These are phyloP conservation scores for Pogostemon cablin DNA, from an alignment of 257 asterid genomes.

Conservation along the genomic window DNA sequence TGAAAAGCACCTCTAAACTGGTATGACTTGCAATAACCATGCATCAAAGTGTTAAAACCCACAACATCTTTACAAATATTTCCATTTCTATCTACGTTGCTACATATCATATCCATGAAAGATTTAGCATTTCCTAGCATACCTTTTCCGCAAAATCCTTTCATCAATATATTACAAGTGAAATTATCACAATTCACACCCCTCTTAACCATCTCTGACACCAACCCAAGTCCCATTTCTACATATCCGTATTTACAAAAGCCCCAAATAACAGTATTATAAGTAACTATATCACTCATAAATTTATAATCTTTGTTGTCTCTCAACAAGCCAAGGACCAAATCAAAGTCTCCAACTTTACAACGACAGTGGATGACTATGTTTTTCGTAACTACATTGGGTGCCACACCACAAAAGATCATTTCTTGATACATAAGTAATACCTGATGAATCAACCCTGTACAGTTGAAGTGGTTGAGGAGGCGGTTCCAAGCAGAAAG, in stretches of 20 bases:
- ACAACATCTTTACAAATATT: conserved; percentile 55
- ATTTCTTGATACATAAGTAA: conserved; percentile 63
- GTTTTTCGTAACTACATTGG: conserved; percentile 65
- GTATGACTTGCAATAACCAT: conserved; percentile 66
- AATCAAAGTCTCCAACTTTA: conserved; percentile 58
- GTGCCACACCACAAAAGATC: conserved; percentile 52
- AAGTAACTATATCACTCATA: conserved; percentile 63
- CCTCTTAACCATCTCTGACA: conserved; percentile 74
- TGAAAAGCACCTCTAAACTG: conserved; percentile 50
- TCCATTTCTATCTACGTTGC: conserved; percentile 30
- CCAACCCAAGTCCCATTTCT: conserved; percentile 69
- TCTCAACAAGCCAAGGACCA: conserved; percentile 58
- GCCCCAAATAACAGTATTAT: conserved; percentile 93
- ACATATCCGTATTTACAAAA: conserved; percentile 62
- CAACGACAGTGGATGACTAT: conserved; percentile 67
- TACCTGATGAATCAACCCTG: conserved; percentile 74
- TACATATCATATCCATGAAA: conserved; percentile 60
- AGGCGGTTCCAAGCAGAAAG: conserved; percentile 62
- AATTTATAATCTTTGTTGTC: conserved; percentile 38
- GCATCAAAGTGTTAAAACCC: conserved; percentile 68
- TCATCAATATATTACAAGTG: conserved; percentile 74
- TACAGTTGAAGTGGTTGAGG: conserved; percentile 63
- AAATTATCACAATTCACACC: conserved; percentile 52
- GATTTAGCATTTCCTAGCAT: conserved; percentile 58
- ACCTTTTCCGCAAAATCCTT: conserved; percentile 81